These are phyloP conservation scores for Aegilops tauschii DNA, from an alignment of 176 grass and related monocot species.

Conservation along the genomic window DNA sequence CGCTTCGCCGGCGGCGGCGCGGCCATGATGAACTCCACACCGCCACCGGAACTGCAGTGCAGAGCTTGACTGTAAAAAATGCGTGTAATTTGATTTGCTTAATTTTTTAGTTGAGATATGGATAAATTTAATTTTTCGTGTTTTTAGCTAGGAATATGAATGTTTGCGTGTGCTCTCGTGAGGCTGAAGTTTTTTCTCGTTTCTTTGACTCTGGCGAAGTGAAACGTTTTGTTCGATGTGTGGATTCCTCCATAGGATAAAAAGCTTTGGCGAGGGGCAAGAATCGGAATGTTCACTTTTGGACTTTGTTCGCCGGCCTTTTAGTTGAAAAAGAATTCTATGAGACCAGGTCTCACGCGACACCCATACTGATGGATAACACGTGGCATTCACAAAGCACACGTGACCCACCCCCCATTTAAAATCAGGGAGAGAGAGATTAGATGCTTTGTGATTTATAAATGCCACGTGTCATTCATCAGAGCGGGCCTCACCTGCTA, in stretches of 20 bases:
- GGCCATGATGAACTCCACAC: neutral
- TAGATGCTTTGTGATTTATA: no score
- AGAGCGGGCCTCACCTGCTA: no score
- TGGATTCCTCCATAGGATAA: neutral
- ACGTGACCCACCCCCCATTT: no score
- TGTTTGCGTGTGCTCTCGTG: neutral
- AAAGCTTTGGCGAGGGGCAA: neutral
- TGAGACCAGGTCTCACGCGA: no score
- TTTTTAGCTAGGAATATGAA: slow-evolving; percentile 8
- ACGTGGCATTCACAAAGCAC: no score
- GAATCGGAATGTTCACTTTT: neutral
- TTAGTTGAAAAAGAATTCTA: no score
- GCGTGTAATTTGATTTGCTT: neutral
- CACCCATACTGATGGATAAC: no score
- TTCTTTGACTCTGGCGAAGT: neutral
- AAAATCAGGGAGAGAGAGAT: no score
- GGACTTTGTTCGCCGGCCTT: neutral
- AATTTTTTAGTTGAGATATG: neutral
- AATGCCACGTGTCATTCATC: no score
- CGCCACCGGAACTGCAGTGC: neutral
- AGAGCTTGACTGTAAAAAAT: neutral
- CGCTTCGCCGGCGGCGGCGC: neutral
- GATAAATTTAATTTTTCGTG: neutral
- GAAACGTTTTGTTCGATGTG: neutral
- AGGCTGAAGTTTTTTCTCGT: neutral